Base-by-base conservation (phyloP, 2,329 filamentous ascomycete genomes). In the Meredithiella fracta region DNA sequence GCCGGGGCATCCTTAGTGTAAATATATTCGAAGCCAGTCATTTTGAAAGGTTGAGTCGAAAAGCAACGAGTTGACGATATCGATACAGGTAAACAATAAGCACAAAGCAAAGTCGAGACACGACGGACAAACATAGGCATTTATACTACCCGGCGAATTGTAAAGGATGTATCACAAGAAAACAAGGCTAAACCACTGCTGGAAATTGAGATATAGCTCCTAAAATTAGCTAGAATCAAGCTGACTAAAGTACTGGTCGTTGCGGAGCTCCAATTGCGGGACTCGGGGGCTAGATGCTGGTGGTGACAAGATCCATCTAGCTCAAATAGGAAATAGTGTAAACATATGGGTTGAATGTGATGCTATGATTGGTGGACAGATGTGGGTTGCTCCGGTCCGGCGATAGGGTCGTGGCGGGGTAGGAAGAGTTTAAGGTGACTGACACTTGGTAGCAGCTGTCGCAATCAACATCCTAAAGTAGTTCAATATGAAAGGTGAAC, bases 1-100 rank as follows among this genome's bases (percentile, higher is more conserved):
- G 73, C 70, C 61, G 77, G 75, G 61, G 78, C 78, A 62, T 80
- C 72, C 69, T 78, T 76, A 67, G 75, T 76, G 65, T 76, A 75
- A 62, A 83, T 65, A 60, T 73, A 62, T n/a, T 51, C 50, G 40
- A 55, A 55, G 34, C 50, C 53, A 53, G 57, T 52, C 57, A 58
- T 58, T 26, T 58, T 58, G 57, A 25, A 37, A 23, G 53, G 52
- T 20, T 34, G 34, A 17, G 44, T 47, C 37, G 57, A 40, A 31
- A 58, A 58, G n/a, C 15, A 25, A 37, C 49, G 51, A 31, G 40
- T 52, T 38, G 31, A 38, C 40, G 20, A 20, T 17, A 44, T 44
- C 25, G 23, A 15, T 22, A 40, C 20, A 37, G 50, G 50, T 15
- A 52, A 22, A 23, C 50, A 9, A 22, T 37, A 3, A n/a, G 15